Evolutionary conservation across 2,329 filamentous ascomycete genomes (phyloP).

Genomic region (Nectriaceae sp.): DNA sequence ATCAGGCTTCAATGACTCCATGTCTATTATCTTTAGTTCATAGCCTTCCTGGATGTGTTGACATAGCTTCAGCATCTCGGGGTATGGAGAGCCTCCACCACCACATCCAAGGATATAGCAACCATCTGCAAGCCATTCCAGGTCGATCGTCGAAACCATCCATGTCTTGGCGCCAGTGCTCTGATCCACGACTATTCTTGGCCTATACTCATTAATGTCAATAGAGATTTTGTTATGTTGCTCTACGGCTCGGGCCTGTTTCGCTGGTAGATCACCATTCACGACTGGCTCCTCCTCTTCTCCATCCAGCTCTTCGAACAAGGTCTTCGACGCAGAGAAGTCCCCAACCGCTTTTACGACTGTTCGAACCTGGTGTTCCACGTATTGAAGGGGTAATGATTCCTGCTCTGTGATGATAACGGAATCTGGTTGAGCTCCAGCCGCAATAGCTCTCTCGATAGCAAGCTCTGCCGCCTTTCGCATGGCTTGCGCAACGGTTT

Average conservation of each 20-base stretch:
- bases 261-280: conserved; percentile 1
- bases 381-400: conserved; percentile 52
- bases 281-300: conserved; percentile 4
- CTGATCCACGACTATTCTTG: conserved; percentile 21
- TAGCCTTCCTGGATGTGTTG: neutral
- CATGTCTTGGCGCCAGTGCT: conserved; percentile 32
- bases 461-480: conserved; percentile 29
- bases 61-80: neutral
- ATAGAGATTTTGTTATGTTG: conserved; percentile 17
- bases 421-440: conserved; percentile 43
- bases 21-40: neutral
- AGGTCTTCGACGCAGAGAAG: conserved; percentile 40
- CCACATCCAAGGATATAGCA: conserved; percentile 61
- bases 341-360: conserved; percentile 61
- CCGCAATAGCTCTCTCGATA: conserved; percentile 42
- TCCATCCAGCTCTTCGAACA: neutral
- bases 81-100: conserved; percentile 55
- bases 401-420: conserved; percentile 52
- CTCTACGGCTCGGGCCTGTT: neutral
- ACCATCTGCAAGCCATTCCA: conserved; percentile 55
- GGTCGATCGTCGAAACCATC: conserved; percentile 56
- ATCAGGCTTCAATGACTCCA: neutral
- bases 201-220: conserved; percentile 44
- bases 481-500: conserved; percentile 37
- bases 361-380: conserved; percentile 52